A percentile compares a stretch with the other conserved stretches of the same genome.
Conservation (phyloP, 345 rosid genomes). For the Brassica carinata region DNA sequence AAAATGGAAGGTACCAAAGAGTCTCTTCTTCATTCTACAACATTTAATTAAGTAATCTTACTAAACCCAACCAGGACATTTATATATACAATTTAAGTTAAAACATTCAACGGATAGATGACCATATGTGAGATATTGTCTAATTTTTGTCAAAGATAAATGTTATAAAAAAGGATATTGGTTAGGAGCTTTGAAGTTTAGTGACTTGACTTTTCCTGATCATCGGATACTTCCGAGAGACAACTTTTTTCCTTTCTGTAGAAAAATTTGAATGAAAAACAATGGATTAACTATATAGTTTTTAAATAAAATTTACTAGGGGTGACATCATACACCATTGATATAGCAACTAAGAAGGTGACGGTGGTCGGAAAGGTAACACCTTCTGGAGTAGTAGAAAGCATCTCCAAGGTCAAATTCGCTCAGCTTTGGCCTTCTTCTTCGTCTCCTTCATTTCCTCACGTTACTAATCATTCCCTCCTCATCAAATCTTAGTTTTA, state of each 20-base stretch:
- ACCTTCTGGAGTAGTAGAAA: conserved; percentile 64
- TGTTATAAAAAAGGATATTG: neutral
- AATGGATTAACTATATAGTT: neutral
- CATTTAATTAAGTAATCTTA: neutral
- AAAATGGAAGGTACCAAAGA: conserved; percentile 80
- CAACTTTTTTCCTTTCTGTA: conserved; percentile 13
- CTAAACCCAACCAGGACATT: conserved; percentile 12
- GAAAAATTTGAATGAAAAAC: neutral
- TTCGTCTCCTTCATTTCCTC: conserved; percentile 29
- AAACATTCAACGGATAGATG: conserved; percentile 16
- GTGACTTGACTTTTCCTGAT: conserved; percentile 33
- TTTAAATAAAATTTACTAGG: conserved; percentile 46
- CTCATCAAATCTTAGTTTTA: conserved; percentile 18
- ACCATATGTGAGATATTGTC: neutral
- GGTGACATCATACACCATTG: conserved; percentile 80
- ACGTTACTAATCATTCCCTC: conserved; percentile 14
- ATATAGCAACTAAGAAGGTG: conserved; percentile 79
- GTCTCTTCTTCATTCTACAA: neutral
- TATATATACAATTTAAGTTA: neutral
- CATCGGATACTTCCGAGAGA: conserved; percentile 23
- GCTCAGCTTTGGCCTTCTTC: conserved; percentile 78
- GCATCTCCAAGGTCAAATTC: conserved; percentile 79
- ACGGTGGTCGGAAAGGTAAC: conserved; percentile 86
- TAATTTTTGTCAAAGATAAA: neutral
- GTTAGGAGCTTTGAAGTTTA: conserved; percentile 22